Conservation (phyloP, 306 rosid genomes). For the Malus fusca region DNA sequence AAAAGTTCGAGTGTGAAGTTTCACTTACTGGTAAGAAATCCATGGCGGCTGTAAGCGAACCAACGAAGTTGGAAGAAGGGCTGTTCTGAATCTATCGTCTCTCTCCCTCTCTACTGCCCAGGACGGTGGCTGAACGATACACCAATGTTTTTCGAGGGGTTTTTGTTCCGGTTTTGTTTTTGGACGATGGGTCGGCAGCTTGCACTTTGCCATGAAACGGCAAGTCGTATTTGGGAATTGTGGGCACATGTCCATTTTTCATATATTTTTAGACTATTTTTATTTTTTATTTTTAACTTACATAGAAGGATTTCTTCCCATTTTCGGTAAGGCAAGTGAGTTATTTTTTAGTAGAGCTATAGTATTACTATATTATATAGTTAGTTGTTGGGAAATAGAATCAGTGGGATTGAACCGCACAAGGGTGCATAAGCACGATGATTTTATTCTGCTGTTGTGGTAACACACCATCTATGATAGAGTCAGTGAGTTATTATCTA, state of each 20-base stretch:
- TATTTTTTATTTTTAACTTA: no score
- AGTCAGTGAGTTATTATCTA: no score
- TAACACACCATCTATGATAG: no score
- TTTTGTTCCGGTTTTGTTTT: neutral
- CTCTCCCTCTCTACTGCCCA: neutral
- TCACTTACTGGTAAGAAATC: neutral
- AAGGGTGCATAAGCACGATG: no score
- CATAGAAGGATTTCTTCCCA: no score
- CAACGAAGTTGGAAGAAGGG: neutral
- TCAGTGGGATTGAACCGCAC: no score
- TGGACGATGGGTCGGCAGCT: neutral
- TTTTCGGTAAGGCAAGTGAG: no score
- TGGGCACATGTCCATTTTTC: neutral
- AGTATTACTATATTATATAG: no score
- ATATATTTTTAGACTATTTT: no score
- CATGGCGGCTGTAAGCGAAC: neutral
- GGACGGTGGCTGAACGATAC: neutral
- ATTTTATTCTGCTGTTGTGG: no score
- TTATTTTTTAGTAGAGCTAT: no score
- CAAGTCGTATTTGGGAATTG: neutral
- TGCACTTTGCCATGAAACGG: neutral
- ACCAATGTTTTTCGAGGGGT: neutral
- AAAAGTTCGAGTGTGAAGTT: neutral
- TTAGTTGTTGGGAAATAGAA: no score
- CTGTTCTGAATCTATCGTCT: neutral